Evolutionary conservation across 345 rosid genomes (phyloP), one percentile per base, ranked within the genome.

Genomic region (Balakata baccata): DNA sequence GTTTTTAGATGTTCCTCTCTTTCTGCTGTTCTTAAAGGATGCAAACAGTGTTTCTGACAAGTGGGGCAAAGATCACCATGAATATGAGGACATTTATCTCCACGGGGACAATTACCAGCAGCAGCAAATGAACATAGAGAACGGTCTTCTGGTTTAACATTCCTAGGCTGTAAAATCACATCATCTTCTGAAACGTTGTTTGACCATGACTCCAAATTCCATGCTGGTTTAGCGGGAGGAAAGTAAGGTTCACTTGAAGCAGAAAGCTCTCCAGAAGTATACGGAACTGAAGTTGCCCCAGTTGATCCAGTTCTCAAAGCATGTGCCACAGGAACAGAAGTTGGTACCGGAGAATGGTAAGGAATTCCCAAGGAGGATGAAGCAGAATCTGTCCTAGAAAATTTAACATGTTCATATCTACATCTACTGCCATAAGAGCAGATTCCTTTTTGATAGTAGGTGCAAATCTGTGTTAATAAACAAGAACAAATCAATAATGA

Each of bases 71-170:
- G 63, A 67, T 95, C 97, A 45, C 99, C 99, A 66, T 95, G 99
- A 73, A 92, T 72, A 71, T 87, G 92, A 51, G 94, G 94, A 75
- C 99, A 95, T 22, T 82, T 88, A 74, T 79, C 88, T 25, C 99
- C 96, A 61, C 87, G 86, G 7, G 91, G 98, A 20, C 97, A 95
- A 67, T 74, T 75, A 68, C 98, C 99, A 75, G 89, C 90, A 14
- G 93, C 98, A 81, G 94, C 94, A 80, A 89, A 90, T 0, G 96
- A 92, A 77, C 98, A 92, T 46, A 95, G 80, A 63, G 98, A 78
- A 46, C 69, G 89, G 53, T 90, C 98, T 67, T 80, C 83, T 13
- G 82, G 90, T 51, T 85, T 84, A 70, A 70, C 73, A 71, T 71
- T 77, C 81, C 83, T 84, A 62, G 83, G 76, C 75, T 83, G 81